A percentile compares a stretch with the other conserved stretches of the same genome.
Evolutionary conservation across 345 rosid genomes (phyloP).

Genomic region (Arabis alpina): DNA sequence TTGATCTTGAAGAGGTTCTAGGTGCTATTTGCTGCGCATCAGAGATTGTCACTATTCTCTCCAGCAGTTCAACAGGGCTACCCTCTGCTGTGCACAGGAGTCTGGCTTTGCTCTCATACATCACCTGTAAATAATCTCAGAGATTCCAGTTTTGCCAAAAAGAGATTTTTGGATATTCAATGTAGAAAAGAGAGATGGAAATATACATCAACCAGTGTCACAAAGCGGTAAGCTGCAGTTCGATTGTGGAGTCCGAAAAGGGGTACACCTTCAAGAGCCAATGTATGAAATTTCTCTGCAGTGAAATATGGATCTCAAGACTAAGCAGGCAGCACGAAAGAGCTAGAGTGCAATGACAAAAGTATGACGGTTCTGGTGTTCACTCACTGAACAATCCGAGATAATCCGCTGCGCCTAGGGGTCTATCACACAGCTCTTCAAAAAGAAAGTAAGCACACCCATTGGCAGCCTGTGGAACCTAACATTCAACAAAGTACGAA

Average conservation of each 20-base stretch:
- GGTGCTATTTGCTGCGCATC: slow-evolving; percentile 82
- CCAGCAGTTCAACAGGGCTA: slow-evolving; percentile 73
- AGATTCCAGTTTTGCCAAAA: slow-evolving; percentile 13
- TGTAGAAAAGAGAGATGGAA: slow-evolving; percentile 15
- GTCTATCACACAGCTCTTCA: slow-evolving; percentile 89
- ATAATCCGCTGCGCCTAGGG: slow-evolving; percentile 97
- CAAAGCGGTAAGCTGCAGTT: slow-evolving; percentile 96
- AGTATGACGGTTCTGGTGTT: neutral
- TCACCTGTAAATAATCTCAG: slow-evolving; percentile 58
- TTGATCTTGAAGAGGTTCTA: slow-evolving; percentile 82
- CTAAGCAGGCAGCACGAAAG: slow-evolving; percentile 25
- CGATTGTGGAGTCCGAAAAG: slow-evolving; percentile 82
- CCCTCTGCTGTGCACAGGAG: slow-evolving; percentile 89
- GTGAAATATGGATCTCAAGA: slow-evolving; percentile 34
- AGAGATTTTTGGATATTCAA: neutral
- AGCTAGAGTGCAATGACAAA: slow-evolving; percentile 18
- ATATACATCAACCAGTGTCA: slow-evolving; percentile 90
- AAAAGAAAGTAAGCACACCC: slow-evolving; percentile 95
- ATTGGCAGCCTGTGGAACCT: slow-evolving; percentile 86
- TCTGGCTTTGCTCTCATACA: slow-evolving; percentile 88
- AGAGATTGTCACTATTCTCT: slow-evolving; percentile 67
- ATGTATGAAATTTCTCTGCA: slow-evolving; percentile 89
- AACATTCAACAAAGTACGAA: slow-evolving; percentile 8
- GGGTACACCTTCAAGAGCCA: slow-evolving; percentile 90
- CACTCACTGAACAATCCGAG: slow-evolving; percentile 94